Evolutionary conservation across 73 alveolate species (phyloP), one percentile per base, ranked within the genome.

Genomic region (Paramecium tetraurelia): DNA sequence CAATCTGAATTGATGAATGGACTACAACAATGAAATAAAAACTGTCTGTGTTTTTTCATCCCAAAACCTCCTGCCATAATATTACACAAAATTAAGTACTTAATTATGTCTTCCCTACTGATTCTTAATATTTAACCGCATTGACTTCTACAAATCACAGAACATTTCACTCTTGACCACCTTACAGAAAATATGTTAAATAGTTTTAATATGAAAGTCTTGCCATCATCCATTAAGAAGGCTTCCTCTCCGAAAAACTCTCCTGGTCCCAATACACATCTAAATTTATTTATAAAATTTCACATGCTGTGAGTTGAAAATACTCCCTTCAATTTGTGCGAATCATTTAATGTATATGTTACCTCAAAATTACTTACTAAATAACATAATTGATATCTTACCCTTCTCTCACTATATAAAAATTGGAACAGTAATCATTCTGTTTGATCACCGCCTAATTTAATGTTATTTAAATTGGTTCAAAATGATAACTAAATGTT

Each of bases 181-280:
- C 46, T 80, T 12, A 63, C 12, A 0, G 27, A 5, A 31, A 48
- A 33, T 8, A 22, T 44, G 14, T 41, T 31, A 22, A 31, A 24
- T 10, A 43, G 53, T 80, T 80, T 80, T 31, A 80, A 31, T 18
- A 43, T 27, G 43, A 80, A 80, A 14, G 70, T 48, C 57, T 33
- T 27, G 12, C 57, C 72, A 44, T 80, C 75, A 24, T 80, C 90
- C 70, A 80, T 22, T 44, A 80, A 48, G 16, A 80, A 80, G 11
- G 90, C 43, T 46, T 80, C 90, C 9, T 80, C 90, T 22, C 76
- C 90, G 46, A 80, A 80, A 80, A 80, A 80, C 46, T 80, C 90
- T 20, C 90, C 90, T 4, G 90, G 90, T 41, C 90, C 90, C 11
- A 80, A 44, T 41, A 80, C 43, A 48, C 90, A 80, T 20, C 90